A percentile compares a stretch with the other conserved stretches of the same genome.
phyloP scores from a whole-genome alignment of 768 basidiomycete genomes.

The Podaxis rugospora region DNA sequence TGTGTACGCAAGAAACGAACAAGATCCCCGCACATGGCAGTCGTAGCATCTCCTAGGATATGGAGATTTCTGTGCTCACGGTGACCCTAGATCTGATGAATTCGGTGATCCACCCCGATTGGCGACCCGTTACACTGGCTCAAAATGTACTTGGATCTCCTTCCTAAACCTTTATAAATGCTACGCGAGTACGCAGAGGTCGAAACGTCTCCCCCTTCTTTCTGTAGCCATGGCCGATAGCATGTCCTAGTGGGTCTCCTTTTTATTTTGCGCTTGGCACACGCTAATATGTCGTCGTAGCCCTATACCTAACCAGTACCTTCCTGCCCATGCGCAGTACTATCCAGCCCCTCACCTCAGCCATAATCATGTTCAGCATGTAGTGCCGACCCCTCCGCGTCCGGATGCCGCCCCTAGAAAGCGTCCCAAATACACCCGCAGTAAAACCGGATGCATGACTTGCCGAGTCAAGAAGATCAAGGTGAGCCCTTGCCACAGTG shows the following conservation, averaged over 20 bases:
- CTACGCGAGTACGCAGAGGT: conserved; percentile 38
- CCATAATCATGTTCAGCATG: conserved; percentile 30
- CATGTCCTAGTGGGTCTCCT: conserved; percentile 48
- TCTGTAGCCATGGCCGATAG: conserved; percentile 44
- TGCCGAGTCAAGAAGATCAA: conserved; percentile 96
- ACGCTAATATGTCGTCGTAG: conserved; percentile 23
- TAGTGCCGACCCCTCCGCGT: conserved; percentile 38
- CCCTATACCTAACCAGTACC: conserved; percentile 36
- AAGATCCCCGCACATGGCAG: conserved; percentile 37
- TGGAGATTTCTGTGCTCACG: conserved; percentile 40
- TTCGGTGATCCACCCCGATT: conserved; percentile 52
- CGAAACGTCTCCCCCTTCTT: conserved; percentile 33
- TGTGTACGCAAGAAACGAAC: conserved; percentile 30
- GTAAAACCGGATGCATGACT: conserved; percentile 91
- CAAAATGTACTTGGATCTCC: conserved; percentile 36
- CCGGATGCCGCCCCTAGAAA: conserved; percentile 57
- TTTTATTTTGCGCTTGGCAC: conserved; percentile 5
- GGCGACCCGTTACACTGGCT: conserved; percentile 36
- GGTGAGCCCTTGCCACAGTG: conserved; percentile 36
- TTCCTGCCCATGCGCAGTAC: conserved; percentile 35
- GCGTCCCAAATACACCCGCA: conserved; percentile 90
- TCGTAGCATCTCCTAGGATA: conserved; percentile 38
- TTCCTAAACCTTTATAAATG: conserved; percentile 48
- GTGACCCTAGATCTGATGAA: conserved; percentile 71
- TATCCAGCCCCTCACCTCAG: conserved; percentile 32